phyloP scores from a whole-genome alignment of 2,329 filamentous ascomycete species.

The Coniochaeta pulveracea region DNA sequence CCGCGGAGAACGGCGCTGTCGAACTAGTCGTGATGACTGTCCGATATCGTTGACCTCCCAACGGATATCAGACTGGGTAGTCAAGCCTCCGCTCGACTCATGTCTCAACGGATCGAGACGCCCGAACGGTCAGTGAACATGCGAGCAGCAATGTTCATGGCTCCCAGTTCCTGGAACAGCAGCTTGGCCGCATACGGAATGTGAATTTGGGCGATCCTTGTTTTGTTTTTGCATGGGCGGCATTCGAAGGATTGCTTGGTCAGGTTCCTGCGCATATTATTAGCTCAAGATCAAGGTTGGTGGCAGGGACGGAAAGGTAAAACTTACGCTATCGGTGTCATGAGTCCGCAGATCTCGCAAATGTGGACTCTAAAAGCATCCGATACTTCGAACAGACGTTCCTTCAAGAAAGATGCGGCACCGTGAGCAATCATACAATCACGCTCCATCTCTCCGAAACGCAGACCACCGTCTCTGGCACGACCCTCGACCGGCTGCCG shows the following conservation, averaged over 20 bases:
- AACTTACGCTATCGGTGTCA: conserved; percentile 99
- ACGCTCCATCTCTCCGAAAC: conserved; percentile 99
- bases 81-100: no score
- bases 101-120: conserved; percentile 56
- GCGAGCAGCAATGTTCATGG: conserved; percentile 96
- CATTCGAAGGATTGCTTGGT: conserved; percentile 96
- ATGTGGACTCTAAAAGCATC: conserved; percentile 97
- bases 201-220: conserved; percentile 93
- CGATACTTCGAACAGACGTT: conserved; percentile 91
- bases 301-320: no score
- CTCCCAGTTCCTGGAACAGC: conserved; percentile 92
- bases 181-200: conserved; percentile 97
- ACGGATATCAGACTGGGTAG: no score
- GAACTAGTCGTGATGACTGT: no score
- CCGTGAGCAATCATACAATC: conserved; percentile 99
- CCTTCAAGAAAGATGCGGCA: conserved; percentile 92
- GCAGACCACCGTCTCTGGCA: conserved; percentile 91
- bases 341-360: conserved; percentile 95
- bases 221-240: conserved; percentile 97
- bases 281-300: conserved; percentile 15
- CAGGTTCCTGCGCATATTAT: conserved; percentile 54
- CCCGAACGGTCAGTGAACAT: conserved; percentile 89
- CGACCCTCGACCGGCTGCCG: conserved; percentile 96
- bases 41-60: no score
- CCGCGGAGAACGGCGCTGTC: no score